Conservation (phyloP, 495 filamentous ascomycete species). For the Hypomontagnella submonticulosa region DNA sequence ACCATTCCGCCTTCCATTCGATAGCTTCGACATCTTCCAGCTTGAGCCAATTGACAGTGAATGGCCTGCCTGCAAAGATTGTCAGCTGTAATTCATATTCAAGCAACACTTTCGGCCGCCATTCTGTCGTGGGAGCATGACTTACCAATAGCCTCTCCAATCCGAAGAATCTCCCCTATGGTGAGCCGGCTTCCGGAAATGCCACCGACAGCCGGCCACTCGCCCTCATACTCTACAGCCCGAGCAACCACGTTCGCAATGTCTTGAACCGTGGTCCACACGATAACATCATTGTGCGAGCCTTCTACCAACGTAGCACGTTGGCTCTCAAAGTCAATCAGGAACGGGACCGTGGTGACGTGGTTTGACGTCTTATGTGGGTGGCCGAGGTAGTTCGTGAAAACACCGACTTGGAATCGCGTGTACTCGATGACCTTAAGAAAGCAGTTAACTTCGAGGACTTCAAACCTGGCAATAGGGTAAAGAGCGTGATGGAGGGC, state of each 20-base stretch:
- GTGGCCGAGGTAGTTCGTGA: conserved; percentile 62
- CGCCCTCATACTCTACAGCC: conserved; percentile 63
- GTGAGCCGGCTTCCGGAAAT: conserved; percentile 58
- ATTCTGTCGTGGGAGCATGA: background rate
- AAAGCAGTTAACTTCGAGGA: background rate
- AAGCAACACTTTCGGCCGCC: background rate
- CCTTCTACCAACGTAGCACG: conserved; percentile 60
- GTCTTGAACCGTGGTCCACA: conserved; percentile 60
- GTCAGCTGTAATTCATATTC: background rate
- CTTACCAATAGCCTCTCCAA: conserved; percentile 63
- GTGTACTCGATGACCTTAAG: conserved; percentile 65
- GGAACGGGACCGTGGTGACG: conserved; percentile 49
- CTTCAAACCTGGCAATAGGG: conserved; percentile 6
- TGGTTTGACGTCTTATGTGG: conserved; percentile 61
- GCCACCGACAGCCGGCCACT: conserved; percentile 66
- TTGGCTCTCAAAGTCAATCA: conserved; percentile 58
- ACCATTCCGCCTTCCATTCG: conserved; percentile 52
- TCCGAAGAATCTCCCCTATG: conserved; percentile 51
- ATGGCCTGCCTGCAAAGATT: conserved; percentile 45
- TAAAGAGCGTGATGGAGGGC: background rate
- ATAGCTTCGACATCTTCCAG: conserved; percentile 55
- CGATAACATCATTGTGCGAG: conserved; percentile 51
- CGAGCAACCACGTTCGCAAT: conserved; percentile 57
- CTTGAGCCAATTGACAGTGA: conserved; percentile 55
- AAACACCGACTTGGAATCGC: conserved; percentile 64